phyloP scores from a whole-genome alignment of 2,329 filamentous ascomycete genomes.

The Cladosporium sp. region DNA sequence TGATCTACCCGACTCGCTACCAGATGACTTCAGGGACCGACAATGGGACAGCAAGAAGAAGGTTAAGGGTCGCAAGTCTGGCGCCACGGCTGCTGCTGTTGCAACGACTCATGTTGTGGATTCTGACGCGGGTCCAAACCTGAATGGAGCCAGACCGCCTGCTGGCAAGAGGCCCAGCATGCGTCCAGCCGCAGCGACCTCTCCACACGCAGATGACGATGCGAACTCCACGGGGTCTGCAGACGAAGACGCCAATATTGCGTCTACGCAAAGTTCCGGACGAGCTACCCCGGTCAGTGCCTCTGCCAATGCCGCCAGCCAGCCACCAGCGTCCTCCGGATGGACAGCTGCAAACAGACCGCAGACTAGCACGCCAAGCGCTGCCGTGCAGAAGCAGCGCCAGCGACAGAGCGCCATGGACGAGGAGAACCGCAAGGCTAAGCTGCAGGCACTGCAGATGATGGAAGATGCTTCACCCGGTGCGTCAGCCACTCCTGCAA shows the following conservation, averaged over 20 bases:
- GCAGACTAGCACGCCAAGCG: conserved; percentile 13
- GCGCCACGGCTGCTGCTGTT: neutral
- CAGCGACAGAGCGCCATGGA: conserved; percentile 21
- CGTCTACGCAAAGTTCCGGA: conserved; percentile 11
- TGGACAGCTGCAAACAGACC: conserved; percentile 2
- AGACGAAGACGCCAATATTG: conserved; percentile 14
- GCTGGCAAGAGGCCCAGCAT: conserved; percentile 38
- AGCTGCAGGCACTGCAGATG: conserved; percentile 38
- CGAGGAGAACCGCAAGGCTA: conserved; percentile 40
- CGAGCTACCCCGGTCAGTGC: neutral
- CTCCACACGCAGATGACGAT: conserved; percentile 37
- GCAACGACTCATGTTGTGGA: neutral
- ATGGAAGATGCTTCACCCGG: conserved; percentile 26
- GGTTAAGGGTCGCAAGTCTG: conserved; percentile 7
- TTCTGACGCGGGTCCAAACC: neutral
- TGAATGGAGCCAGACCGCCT: conserved; percentile 18
- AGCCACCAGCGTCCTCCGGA: neutral
- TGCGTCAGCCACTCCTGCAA: neutral
- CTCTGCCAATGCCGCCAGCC: conserved; percentile 8
- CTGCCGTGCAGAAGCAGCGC: neutral
- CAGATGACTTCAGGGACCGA: conserved; percentile 45
- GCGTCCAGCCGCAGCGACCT: conserved; percentile 34
- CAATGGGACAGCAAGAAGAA: conserved; percentile 29
- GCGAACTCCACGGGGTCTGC: conserved; percentile 25
- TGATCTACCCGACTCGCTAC: conserved; percentile 48